phyloP scores from a whole-genome alignment of 345 rosid genomes.

The Alliaria petiolata region DNA sequence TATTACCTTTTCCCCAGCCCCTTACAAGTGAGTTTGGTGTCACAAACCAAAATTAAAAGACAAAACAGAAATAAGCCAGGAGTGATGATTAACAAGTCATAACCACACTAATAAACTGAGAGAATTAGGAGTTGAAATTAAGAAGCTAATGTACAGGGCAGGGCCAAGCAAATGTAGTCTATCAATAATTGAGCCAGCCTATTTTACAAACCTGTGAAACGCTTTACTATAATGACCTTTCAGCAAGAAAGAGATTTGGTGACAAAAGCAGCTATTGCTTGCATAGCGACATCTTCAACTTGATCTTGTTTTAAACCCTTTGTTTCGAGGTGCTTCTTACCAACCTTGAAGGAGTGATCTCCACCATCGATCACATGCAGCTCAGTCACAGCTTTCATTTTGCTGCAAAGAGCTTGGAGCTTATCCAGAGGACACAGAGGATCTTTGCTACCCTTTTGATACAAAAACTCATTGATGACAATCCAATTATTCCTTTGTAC shows the following conservation, averaged over 20 bases:
- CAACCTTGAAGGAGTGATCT: constrained; percentile 84
- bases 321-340: constrained; percentile 57
- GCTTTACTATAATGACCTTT: not conserved
- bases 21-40: too few relatives aligned
- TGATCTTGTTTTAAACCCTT: constrained; percentile 52
- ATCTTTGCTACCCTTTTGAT: constrained; percentile 51
- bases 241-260: constrained; percentile 31
- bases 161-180: too few relatives aligned
- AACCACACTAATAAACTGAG: not conserved
- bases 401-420: constrained; percentile 58
- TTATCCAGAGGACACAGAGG: constrained; percentile 64
- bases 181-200: not conserved
- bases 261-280: constrained; percentile 47
- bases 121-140: not conserved
- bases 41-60: too few relatives aligned
- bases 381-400: constrained; percentile 51
- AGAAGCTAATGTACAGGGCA: too few relatives aligned
- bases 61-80: too few relatives aligned
- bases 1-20: too few relatives aligned
- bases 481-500: too few relatives aligned
- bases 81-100: not conserved
- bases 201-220: too few relatives aligned
- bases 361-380: constrained; percentile 75
- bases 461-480: too few relatives aligned
- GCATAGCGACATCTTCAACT: constrained; percentile 56